Base-by-base conservation (phyloP, 352 stramenopile species). In the Phytophthora rubi region DNA sequence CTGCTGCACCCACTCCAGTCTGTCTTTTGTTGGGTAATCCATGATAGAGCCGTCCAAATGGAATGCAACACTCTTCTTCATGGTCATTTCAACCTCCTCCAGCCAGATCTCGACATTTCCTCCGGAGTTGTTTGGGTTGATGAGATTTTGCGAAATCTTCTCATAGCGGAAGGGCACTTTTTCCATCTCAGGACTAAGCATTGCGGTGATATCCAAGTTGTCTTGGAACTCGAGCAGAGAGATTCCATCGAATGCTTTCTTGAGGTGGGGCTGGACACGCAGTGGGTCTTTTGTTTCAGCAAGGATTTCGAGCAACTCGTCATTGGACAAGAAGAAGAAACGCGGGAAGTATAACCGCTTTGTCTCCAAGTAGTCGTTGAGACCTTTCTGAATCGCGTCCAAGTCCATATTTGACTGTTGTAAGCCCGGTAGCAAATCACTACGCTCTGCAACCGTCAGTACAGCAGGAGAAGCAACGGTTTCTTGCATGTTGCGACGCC, bases 181-280 rank as follows among this genome's bases (percentile, higher is more conserved):
- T 70, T 98, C 94, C 59, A 90, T 89, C 61, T 93, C 85, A 0
- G 85, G 84, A 68, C 93, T 91, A 59, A 93, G 67, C 89, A 98
- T 96, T 9, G 94, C 92, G 0, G 92, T 96, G 63, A 98, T 98
- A 60, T 98, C 91, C 45, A 98, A 69, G 61, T 97, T 97, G 6
- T 88, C 66, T 54, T 97, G 85, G 65, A 99, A 99, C 56, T 98
- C 93, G 16, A 99, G 84, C 53, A 89, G 83, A 10, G 83, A 76
- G 68, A 99, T 98, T 18, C 95, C 95, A 62, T 98, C 95, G 57
- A 98, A 98, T 15, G 87, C 89, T 47, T 98, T 98, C 73, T 98
- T 98, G 13, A 98, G 71, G 68, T 98, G 92, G 5, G 95, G 95
- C 70, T 98, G 93, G n/a, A 98, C 95, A n/a, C 92, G 84, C 33